Conservation (phyloP, 305 asterid species). For the Solanum hybrid region DNA sequence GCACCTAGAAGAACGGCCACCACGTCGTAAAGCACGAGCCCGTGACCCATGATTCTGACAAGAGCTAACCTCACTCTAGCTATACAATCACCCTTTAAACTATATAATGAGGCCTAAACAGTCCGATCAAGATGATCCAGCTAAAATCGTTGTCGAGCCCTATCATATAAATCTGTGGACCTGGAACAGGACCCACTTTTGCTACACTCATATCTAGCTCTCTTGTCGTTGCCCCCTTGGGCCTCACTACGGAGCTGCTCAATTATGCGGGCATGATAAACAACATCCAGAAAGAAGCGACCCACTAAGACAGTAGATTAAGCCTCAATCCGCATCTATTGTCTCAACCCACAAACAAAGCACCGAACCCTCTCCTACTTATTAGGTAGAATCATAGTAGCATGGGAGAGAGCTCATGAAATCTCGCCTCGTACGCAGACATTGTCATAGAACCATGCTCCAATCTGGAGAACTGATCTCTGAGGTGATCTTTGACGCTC, state of each 20-base stretch:
- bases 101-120: not conserved
- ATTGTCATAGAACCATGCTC: not conserved
- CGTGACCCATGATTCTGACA: not conserved
- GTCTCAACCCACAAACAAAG: not conserved
- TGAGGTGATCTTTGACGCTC: not conserved
- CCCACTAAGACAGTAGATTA: not conserved
- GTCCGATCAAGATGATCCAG: not conserved
- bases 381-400: not conserved
- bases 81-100: not conserved
- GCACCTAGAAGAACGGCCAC: not conserved
- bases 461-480: not conserved
- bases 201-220: no score
- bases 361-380: not conserved
- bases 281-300: not conserved
- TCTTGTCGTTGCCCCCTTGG: no score
- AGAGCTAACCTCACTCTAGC: not conserved
- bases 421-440: not conserved
- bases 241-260: not conserved
- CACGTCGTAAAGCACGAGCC: not conserved
- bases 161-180: not conserved
- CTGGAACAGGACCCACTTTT: no score
- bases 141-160: not conserved
- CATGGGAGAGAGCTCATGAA: not conserved
- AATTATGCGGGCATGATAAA: not conserved
- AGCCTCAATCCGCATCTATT: not conserved